Evolutionary conservation across 179 eudicot species (phyloP).

Genomic region (Silene noctiflora): DNA sequence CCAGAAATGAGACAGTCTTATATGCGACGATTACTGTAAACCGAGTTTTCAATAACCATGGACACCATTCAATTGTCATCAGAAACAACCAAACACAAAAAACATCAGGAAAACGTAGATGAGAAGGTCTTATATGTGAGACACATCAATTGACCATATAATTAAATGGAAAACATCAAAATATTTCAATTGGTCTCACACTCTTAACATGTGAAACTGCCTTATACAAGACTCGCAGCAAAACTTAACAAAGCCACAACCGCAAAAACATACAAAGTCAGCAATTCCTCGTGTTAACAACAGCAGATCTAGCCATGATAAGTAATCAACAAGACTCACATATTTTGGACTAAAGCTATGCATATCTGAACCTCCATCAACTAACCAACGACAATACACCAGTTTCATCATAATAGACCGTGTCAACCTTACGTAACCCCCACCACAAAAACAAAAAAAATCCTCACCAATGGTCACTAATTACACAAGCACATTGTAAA

Average conservation of each 20-base stretch:
- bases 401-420: not conserved
- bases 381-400: not conserved
- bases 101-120: not conserved
- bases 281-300: not conserved
- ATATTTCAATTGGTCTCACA: not conserved
- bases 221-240: not conserved
- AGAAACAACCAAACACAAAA: too few relatives aligned
- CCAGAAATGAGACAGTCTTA: not conserved
- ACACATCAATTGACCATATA: not conserved
- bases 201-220: not conserved
- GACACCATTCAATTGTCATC: not conserved
- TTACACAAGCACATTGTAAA: too few relatives aligned
- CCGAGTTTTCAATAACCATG: not conserved
- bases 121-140: not conserved
- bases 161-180: too few relatives aligned
- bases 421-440: not conserved
- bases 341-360: not conserved
- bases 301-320: not conserved
- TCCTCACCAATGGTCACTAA: too few relatives aligned
- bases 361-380: not conserved
- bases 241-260: constrained; percentile 1
- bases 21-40: not conserved
- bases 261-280: not conserved
- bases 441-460: too few relatives aligned
- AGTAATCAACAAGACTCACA: not conserved